These are phyloP conservation scores for Exophiala phaeomuriformis DNA, from an alignment of 2,329 filamentous ascomycete genomes.

Conservation along the genomic window DNA sequence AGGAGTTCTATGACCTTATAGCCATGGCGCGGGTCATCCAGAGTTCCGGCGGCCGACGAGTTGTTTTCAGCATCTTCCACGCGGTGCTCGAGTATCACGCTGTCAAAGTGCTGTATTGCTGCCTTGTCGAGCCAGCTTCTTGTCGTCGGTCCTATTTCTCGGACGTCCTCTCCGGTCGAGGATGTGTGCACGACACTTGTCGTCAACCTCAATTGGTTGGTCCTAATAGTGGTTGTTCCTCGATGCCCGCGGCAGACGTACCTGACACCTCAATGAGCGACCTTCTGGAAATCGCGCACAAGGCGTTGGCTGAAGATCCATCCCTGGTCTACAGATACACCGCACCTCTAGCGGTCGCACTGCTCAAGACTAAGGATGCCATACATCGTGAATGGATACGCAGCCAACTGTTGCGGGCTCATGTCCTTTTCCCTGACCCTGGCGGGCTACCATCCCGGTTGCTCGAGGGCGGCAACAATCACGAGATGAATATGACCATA, in stretches of 20 bases:
- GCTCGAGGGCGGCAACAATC: too few species aligned
- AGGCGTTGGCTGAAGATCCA: slow-evolving; percentile 31
- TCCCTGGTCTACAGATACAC: slow-evolving; percentile 31
- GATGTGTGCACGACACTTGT: too few species aligned
- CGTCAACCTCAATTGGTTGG: too few species aligned
- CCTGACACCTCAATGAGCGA: slow-evolving; percentile 28
- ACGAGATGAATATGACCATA: too few species aligned
- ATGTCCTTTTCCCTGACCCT: slow-evolving; percentile 4
- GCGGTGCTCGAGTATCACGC: slow-evolving; percentile 33
- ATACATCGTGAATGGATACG: slow-evolving; percentile 31
- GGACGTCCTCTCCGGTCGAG: too few species aligned
- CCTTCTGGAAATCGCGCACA: slow-evolving; percentile 32
- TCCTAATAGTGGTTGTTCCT: too few species aligned
- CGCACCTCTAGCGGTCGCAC: slow-evolving; percentile 33
- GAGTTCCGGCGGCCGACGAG: slow-evolving; percentile 29
- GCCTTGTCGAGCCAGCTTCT: slow-evolving; percentile 17
- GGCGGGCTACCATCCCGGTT: not conserved
- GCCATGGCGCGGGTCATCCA: slow-evolving; percentile 32
- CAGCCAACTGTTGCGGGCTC: slow-evolving; percentile 26
- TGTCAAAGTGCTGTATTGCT: slow-evolving; percentile 31
- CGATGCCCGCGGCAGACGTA: too few species aligned
- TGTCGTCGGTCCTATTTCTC: too few species aligned
- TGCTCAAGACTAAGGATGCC: slow-evolving; percentile 31
- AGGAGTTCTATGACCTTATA: slow-evolving; percentile 35
- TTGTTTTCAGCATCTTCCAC: slow-evolving; percentile 34